phyloP scores from a whole-genome alignment of 345 rosid genomes.

The Citrus sp. region DNA sequence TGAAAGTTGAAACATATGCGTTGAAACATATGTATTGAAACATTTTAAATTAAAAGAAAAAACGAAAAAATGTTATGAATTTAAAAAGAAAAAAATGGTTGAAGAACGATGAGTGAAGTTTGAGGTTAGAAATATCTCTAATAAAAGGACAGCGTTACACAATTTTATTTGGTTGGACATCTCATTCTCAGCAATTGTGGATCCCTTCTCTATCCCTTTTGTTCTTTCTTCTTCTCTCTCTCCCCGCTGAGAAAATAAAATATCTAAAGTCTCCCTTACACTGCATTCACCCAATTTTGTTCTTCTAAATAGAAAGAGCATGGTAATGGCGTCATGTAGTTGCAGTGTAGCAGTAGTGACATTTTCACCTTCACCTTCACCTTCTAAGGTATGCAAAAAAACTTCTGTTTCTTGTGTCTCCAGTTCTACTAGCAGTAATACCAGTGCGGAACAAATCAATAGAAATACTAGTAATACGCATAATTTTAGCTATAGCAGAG shows the following conservation, averaged over 20 bases:
- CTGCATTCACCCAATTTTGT: background rate
- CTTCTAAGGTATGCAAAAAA: conserved; percentile 25
- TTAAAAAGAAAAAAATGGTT: no score
- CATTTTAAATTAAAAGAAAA: no score
- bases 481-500: conserved; percentile 76
- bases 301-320: background rate
- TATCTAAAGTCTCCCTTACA: background rate
- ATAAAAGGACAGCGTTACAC: background rate
- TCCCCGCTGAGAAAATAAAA: background rate
- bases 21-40: no score
- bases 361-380: conserved; percentile 18
- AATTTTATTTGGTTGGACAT: background rate
- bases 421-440: background rate
- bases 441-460: conserved; percentile 24
- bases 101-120: no score
- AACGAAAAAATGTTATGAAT: no score
- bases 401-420: conserved; percentile 14
- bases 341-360: conserved; percentile 16
- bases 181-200: background rate
- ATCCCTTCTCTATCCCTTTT: background rate
- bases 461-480: conserved; percentile 7
- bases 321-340: conserved; percentile 21
- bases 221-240: background rate
- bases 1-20: no score
- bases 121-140: background rate